phyloP scores from a whole-genome alignment of 129 eudicot species.

The Flaveria brownii region DNA sequence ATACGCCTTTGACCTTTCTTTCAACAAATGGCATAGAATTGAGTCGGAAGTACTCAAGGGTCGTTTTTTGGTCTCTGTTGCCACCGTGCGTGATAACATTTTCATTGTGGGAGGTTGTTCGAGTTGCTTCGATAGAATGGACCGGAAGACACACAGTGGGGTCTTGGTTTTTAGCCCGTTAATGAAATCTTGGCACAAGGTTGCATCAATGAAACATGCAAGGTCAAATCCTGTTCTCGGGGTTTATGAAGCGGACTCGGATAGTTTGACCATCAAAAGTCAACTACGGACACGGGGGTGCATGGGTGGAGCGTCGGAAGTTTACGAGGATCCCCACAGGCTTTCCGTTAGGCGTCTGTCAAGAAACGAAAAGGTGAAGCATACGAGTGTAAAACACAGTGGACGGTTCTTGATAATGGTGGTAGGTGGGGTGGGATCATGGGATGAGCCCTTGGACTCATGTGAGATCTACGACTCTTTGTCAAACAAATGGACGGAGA shows the following conservation, averaged over 20 bases:
- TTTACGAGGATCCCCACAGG: constrained; percentile 84
- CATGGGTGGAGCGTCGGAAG: constrained; percentile 60
- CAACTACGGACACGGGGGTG: constrained; percentile 54
- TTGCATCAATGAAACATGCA: constrained; percentile 68
- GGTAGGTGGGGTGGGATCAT: constrained; percentile 76
- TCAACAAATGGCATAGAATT: constrained; percentile 65
- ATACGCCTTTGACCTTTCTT: constrained; percentile 68
- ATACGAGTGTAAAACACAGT: constrained; percentile 33
- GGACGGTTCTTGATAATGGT: constrained; percentile 66
- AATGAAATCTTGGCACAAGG: constrained; percentile 74
- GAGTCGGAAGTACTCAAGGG: constrained; percentile 60
- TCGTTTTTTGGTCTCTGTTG: constrained; percentile 71
- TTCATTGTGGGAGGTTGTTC: constrained; percentile 84
- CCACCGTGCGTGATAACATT: constrained; percentile 56
- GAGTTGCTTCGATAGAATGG: constrained; percentile 53
- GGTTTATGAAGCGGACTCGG: constrained; percentile 50
- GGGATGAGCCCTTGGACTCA: constrained; percentile 80
- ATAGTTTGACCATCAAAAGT: constrained; percentile 39
- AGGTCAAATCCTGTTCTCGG: constrained; percentile 82
- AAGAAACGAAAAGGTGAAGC: constrained; percentile 46
- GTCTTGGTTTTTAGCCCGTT: constrained; percentile 63
- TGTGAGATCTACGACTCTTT: constrained; percentile 73
- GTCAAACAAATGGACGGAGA: constrained; percentile 78
- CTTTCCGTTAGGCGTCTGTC: constrained; percentile 65
- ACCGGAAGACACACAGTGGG: constrained; percentile 75